phyloP scores from a whole-genome alignment of 352 stramenopile genomes.

The Blastocystis sp. region DNA sequence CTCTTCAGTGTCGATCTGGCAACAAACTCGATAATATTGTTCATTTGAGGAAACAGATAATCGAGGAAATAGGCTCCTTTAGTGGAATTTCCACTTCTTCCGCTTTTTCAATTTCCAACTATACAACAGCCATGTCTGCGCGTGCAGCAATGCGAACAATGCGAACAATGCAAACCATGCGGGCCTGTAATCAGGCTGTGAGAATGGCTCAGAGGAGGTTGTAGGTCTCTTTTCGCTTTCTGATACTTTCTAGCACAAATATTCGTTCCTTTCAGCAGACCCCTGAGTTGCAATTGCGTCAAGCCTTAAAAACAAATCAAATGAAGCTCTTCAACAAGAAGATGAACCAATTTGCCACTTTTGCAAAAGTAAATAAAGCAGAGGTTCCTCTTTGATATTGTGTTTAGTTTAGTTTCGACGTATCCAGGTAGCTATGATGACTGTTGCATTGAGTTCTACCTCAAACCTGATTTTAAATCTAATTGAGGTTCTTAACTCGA shows the following conservation, averaged over 20 bases:
- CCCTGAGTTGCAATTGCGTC: constrained; percentile 1
- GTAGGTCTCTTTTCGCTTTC: neutral
- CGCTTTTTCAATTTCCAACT: neutral
- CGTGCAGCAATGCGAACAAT: neutral
- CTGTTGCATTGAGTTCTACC: neutral
- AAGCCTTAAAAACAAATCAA: neutral
- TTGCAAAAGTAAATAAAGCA: constrained; percentile 36
- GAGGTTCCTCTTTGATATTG: neutral
- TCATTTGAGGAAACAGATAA: neutral
- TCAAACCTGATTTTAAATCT: neutral
- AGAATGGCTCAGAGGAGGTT: neutral
- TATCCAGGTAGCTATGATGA: constrained; percentile 24
- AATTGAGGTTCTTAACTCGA: neutral
- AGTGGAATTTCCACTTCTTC: neutral
- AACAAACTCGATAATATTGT: neutral
- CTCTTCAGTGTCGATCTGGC: constrained; percentile 2
- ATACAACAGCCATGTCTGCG: neutral
- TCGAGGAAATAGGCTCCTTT: neutral
- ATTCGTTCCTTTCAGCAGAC: neutral
- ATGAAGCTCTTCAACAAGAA: constrained; percentile 24
- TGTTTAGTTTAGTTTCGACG: neutral
- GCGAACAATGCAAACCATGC: neutral
- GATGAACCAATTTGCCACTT: neutral
- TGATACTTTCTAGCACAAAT: neutral
- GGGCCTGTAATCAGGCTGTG: neutral